A percentile compares a stretch with the other conserved stretches of the same genome.
These are phyloP conservation scores for Mucor mucedo DNA, from an alignment of 371 early-diverging fungal species.

Conservation along the genomic window DNA sequence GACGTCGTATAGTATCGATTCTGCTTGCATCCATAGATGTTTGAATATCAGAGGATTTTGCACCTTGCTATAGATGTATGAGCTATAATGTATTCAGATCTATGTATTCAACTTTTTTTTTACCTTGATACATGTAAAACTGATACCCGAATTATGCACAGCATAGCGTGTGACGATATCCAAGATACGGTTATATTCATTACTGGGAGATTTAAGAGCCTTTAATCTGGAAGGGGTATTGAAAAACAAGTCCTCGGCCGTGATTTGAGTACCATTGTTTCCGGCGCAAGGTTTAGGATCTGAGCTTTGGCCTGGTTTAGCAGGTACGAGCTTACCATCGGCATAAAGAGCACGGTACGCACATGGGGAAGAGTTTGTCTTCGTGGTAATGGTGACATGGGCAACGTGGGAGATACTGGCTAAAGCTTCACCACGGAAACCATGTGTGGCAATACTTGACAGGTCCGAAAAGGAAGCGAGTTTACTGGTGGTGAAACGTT, in stretches of 20 bases:
- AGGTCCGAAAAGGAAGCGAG: conserved; percentile 88
- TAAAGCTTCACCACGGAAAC: conserved; percentile 99
- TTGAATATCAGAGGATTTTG: conserved; percentile 75
- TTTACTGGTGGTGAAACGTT: conserved; percentile 97
- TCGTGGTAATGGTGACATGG: conserved; percentile 89
- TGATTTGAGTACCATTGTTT: conserved; percentile 90
- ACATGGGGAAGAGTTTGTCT: conserved; percentile 77
- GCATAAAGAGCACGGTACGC: conserved; percentile 89
- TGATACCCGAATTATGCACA: conserved; percentile 83
- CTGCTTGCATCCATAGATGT: conserved; percentile 64
- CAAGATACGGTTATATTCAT: conserved; percentile 88
- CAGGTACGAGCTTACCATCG: conserved; percentile 82
- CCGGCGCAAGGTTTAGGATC: conserved; percentile 93
- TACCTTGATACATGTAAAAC: conserved; percentile 83
- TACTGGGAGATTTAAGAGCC: conserved; percentile 80
- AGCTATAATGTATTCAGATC: not conserved
- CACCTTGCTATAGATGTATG: conserved; percentile 46
- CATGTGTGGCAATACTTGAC: conserved; percentile 86
- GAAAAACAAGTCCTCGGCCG: conserved; percentile 92
- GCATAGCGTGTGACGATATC: conserved; percentile 91
- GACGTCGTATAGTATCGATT: conserved; percentile 77
- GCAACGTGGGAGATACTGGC: conserved; percentile 96
- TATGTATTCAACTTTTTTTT: no score
- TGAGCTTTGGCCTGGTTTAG: conserved; percentile 68
- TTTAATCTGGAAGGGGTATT: conserved; percentile 83